phyloP scores from a whole-genome alignment of 768 basidiomycete species.

The Lactarius hatsudake region DNA sequence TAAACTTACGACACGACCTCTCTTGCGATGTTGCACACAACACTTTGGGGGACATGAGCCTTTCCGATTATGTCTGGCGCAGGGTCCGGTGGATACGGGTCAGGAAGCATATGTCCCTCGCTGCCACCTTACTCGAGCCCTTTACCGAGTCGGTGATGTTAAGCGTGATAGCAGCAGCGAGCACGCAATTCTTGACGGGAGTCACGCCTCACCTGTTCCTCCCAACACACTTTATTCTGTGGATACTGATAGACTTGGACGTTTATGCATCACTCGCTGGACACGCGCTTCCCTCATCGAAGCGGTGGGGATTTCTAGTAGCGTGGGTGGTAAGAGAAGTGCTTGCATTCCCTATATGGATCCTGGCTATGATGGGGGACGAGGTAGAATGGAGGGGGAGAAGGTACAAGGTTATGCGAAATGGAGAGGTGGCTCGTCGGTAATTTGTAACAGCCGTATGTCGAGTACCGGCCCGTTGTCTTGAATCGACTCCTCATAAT shows the following conservation, averaged over 20 bases:
- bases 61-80: slow-evolving; percentile 82
- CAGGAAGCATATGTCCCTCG: slow-evolving; percentile 87
- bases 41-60: slow-evolving; percentile 82
- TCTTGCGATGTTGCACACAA: slow-evolving; percentile 90
- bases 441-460: not conserved
- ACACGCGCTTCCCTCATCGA: slow-evolving; percentile 50
- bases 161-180: slow-evolving; percentile 59
- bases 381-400: slow-evolving; percentile 87
- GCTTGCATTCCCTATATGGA: slow-evolving; percentile 85
- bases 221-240: slow-evolving; percentile 57
- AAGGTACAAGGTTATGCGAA: slow-evolving; percentile 66
- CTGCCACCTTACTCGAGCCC: slow-evolving; percentile 86
- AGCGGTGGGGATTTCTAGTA: slow-evolving; percentile 56
- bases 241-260: slow-evolving; percentile 79
- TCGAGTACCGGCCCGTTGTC: slow-evolving; percentile 11
- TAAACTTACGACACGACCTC: slow-evolving; percentile 82
- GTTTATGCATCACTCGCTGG: slow-evolving; percentile 77
- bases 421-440: slow-evolving; percentile 48
- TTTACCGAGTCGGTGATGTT: slow-evolving; percentile 84
- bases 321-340: slow-evolving; percentile 83
- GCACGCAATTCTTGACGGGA: slow-evolving; percentile 49
- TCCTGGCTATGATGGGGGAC: slow-evolving; percentile 74
- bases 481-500: slow-evolving; percentile 28
- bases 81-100: slow-evolving; percentile 97
- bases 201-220: slow-evolving; percentile 55